Base-by-base conservation (phyloP, 2,329 filamentous ascomycete species). In the Aspergillus japonicus region DNA sequence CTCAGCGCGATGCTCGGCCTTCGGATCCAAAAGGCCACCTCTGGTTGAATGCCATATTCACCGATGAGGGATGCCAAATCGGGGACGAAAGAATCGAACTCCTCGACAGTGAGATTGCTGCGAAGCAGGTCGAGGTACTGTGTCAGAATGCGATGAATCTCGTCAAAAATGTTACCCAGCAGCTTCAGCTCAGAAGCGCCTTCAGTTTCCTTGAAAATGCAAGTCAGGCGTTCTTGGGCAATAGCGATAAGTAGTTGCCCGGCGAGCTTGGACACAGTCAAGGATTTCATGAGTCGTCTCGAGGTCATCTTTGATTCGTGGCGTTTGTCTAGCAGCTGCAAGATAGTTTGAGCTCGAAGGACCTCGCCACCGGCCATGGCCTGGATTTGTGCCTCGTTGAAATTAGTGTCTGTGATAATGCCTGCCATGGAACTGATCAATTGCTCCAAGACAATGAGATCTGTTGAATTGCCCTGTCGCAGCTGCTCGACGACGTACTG, bases 351-450 rank as follows among this genome's bases (percentile, higher is more conserved):
- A 10, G 88, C 86, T 64, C 91, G 89, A 11, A 99, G 81, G 26
- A 88, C 80, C 54, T 91, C 87, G 14, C 94, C 93, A 62, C 93
- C 94, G 47, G 91, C 91, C 86, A 99, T 92, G 14, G 91, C 92
- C 63, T 91, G 81, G 29, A 96, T 85, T 75, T 97, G 93, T 19
- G 88, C 81, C 66, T 99, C 94, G 31, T 91, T 97, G 70, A 96
- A 94, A 70, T 93, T 91, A 55, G 88, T 85, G 61, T 94, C 89
- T 4, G 93, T 88, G 12, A 94, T 88, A 61, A 99, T 93, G 50
- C 96, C 96, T 19, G 91, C 92, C 95, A 99, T 98, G 2, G 90
- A 91, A 39, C 87, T 87, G 54, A 98, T 89, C 61, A 99, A 85
- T 70, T 98, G 92, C 71, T 95, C 90, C 47, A 99, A 80, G 61